Base-by-base conservation (phyloP, 2,329 filamentous ascomycete species). In the Exserohilum rostratum region DNA sequence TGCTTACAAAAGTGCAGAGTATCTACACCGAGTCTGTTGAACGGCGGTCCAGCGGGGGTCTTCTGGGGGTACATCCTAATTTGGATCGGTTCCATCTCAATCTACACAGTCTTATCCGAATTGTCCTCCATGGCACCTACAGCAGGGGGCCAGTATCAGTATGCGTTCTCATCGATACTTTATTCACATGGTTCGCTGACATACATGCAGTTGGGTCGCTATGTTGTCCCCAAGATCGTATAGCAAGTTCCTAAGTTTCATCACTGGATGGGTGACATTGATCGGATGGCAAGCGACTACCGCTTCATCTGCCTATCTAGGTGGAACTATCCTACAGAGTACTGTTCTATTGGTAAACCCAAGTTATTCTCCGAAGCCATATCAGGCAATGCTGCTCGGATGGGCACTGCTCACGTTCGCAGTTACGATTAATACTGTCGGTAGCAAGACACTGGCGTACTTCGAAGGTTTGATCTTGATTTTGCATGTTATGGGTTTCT, bases 401-500 rank as follows among this genome's bases (percentile, higher is more conserved):
- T 80, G 76, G 58, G 78, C 76, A 0, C 62, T 79, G 12, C 64
- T 74, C 5, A n/a, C 67, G 0, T 53, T 78, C 17, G 61, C 69
- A 2, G 56, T 76, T 2, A 55, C 59, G 3, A 68, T 80, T 45
- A 82, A 82, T 58, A 75, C 74, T 1, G 62, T 78, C 11, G 66
- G 75, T 3, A 75, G 75, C 0, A 71, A 69, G 2, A 54, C 74
- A 0, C 66, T 82, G 1, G 80, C 80, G 0, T 60, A 70, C 4
- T 64, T 81, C 35, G 81, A 84, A 60, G 73, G 75, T 1, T 47
- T 78, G 11, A 69, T 79, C 17, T 65, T 81, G 3, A 68, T 79
- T 15, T 35, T 82, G 3, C 79, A 82, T 50, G 65, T 82, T n/a
- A 53, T 77, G 12, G 80, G 79, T 2, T 78, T 82, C 55, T 78